These are phyloP conservation scores for Tricholoma flavovirens DNA, from an alignment of 768 basidiomycete genomes.

Conservation along the genomic window DNA sequence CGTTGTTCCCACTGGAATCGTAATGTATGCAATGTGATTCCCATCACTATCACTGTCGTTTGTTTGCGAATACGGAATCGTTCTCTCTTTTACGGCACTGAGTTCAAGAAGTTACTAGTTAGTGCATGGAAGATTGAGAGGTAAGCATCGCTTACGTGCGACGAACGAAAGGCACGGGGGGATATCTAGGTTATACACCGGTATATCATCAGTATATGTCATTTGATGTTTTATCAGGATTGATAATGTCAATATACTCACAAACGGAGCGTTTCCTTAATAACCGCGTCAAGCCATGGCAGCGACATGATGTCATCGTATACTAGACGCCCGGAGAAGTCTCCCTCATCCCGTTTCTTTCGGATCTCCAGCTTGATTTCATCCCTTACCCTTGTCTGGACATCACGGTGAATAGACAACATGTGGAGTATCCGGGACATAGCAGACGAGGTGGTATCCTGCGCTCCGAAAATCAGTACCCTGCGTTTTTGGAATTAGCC, in stretches of 20 bases:
- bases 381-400: constrained; percentile 32
- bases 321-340: constrained; percentile 17
- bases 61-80: constrained; percentile 32
- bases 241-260: constrained; percentile 13
- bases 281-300: constrained; percentile 39
- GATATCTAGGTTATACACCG: constrained; percentile 25
- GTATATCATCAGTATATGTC: neutral
- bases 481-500: constrained; percentile 16
- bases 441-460: constrained; percentile 43
- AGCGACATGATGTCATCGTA: constrained; percentile 34
- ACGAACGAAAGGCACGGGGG: constrained; percentile 42
- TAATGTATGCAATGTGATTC: constrained; percentile 23
- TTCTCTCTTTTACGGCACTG: constrained; percentile 38
- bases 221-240: neutral
- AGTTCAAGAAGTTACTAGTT: neutral
- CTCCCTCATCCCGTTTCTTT: constrained; percentile 10
- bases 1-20: constrained; percentile 42
- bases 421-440: constrained; percentile 37
- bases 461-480: constrained; percentile 45
- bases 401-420: constrained; percentile 30
- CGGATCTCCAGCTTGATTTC: constrained; percentile 28
- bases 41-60: constrained; percentile 15
- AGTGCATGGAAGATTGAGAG: neutral
- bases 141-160: constrained; percentile 30
- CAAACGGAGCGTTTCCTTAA: constrained; percentile 43